A percentile compares a stretch with the other conserved stretches of the same genome.
Evolutionary conservation across 768 basidiomycete species (phyloP).

Genomic region (Boletus reticulatus): DNA sequence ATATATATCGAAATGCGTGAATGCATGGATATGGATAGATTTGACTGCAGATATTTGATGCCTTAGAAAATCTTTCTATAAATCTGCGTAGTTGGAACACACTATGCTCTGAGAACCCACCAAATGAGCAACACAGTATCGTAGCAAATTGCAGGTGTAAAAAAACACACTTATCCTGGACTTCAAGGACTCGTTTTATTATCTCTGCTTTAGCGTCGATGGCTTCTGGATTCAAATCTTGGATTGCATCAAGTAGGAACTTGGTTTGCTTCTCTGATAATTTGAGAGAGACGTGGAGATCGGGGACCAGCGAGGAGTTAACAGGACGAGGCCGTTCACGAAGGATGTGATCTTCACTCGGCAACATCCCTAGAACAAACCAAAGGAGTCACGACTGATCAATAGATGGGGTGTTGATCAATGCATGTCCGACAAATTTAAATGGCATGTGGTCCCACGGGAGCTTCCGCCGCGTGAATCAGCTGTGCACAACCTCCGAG

Average conservation of each 20-base stretch:
- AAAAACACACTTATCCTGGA: not conserved
- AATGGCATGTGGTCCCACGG: too few species aligned
- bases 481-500: too few species aligned
- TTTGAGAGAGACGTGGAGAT: not conserved
- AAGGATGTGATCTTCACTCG: not conserved
- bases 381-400: too few species aligned
- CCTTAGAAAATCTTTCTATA: not conserved
- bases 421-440: too few species aligned
- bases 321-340: conserved; percentile 2
- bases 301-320: not conserved
- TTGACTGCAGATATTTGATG: not conserved
- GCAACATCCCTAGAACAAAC: not conserved
- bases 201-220: not conserved
- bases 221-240: not conserved
- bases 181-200: not conserved
- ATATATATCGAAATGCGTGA: not conserved
- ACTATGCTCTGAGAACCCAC: not conserved
- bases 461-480: too few species aligned
- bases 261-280: not conserved
- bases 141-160: not conserved
- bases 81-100: not conserved
- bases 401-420: too few species aligned
- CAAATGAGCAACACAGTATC: not conserved
- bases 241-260: not conserved
- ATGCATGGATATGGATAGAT: not conserved